Percentiles rank a stretch among this genome's conserved stretches.
Evolutionary conservation across 345 rosid species (phyloP).

Genomic region (Eucalyptus marginata): DNA sequence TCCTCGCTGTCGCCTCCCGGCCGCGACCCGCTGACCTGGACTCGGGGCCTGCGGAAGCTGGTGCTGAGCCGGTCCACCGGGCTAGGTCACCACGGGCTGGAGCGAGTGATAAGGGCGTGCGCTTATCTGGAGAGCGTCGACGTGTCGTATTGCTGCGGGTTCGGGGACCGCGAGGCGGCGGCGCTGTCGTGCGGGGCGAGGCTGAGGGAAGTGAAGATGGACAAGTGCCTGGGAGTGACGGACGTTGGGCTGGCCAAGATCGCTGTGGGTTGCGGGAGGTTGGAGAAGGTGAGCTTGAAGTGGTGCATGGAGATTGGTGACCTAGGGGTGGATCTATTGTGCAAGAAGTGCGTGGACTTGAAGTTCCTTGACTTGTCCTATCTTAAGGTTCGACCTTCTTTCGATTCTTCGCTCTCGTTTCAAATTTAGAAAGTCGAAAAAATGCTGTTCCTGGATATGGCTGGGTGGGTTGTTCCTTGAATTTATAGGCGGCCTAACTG

Average conservation of each 20-base stretch:
- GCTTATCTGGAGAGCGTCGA: slow-evolving; percentile 49
- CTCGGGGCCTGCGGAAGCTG: slow-evolving; percentile 27
- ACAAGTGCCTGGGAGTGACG: slow-evolving; percentile 64
- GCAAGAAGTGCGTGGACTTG: slow-evolving; percentile 57
- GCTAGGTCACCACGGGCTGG: slow-evolving; percentile 47
- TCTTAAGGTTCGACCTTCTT: slow-evolving; percentile 71
- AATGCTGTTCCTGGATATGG: background rate
- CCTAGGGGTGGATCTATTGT: slow-evolving; percentile 73
- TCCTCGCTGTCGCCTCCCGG: background rate
- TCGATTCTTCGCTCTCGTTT: background rate
- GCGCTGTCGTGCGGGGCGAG: slow-evolving; percentile 53
- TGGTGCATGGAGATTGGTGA: slow-evolving; percentile 95
- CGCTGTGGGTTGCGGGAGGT: slow-evolving; percentile 45
- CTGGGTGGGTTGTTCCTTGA: background rate
- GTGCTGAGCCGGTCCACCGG: slow-evolving; percentile 59
- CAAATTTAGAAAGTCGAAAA: background rate
- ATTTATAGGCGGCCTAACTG: background rate
- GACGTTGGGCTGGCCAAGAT: slow-evolving; percentile 91
- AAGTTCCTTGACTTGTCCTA: slow-evolving; percentile 70
- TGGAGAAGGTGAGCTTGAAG: slow-evolving; percentile 74
- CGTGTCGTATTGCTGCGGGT: slow-evolving; percentile 61
- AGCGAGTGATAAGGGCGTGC: slow-evolving; percentile 43
- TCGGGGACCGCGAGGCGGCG: slow-evolving; percentile 82
- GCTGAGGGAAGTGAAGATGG: slow-evolving; percentile 65
- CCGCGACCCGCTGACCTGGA: slow-evolving; percentile 8